Conservation (phyloP, 306 rosid species). For the Alnus glutinosa region DNA sequence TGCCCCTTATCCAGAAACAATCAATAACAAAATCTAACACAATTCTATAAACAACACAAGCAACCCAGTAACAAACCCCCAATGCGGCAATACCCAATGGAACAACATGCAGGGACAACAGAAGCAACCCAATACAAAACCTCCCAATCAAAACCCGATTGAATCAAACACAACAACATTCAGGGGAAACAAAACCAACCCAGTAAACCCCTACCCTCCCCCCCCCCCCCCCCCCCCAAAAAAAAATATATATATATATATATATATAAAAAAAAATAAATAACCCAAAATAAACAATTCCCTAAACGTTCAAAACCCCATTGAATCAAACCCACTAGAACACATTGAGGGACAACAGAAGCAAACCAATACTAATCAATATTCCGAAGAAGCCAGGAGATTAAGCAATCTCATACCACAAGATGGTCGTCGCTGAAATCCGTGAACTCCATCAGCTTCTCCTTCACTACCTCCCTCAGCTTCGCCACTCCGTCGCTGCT, state of each 20-base stretch:
- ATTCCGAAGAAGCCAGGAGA: constrained; percentile 1
- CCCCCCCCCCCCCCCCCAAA: neutral
- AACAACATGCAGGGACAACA: neutral
- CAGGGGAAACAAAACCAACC: neutral
- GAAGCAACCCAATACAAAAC: neutral
- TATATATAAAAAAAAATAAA: neutral
- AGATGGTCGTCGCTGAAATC: constrained; percentile 95
- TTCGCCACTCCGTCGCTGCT: constrained; percentile 53
- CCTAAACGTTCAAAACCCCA: constrained; percentile 12
- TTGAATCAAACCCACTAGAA: neutral
- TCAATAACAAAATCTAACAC: neutral
- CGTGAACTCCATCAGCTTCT: constrained; percentile 90
- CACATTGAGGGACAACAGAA: neutral
- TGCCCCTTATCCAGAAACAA: neutral
- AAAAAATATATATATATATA: too few relatives aligned
- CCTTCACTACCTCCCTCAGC: constrained; percentile 63
- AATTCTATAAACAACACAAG: too few relatives aligned
- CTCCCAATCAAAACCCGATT: neutral
- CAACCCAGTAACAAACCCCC: too few relatives aligned
- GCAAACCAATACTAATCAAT: neutral
- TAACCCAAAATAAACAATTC: neutral
- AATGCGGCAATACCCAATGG: neutral
- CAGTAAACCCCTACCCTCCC: neutral
- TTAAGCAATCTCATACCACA: constrained; percentile 60
- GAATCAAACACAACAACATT: neutral